Evolutionary conservation across 768 basidiomycete species (phyloP), one percentile per base, ranked within the genome.

Genomic region (Phylloporus sp.): DNA sequence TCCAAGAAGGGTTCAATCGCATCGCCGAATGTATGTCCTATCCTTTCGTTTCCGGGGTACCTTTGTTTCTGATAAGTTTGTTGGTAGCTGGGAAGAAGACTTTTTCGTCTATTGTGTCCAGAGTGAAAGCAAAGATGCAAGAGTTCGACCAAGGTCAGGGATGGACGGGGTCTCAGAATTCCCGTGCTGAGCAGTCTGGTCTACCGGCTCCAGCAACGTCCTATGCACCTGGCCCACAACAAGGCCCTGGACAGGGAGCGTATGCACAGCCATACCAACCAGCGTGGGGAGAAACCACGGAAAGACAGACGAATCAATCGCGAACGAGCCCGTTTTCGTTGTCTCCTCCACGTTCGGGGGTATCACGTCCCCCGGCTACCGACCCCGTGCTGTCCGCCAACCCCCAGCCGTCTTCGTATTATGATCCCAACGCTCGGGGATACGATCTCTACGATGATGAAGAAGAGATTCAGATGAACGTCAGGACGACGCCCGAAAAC

Each of bases 61-160:
- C n/a, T n/a, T n/a, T n/a, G n/a, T n/a, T 49, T 24, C 24, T 42
- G 22, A 43, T 7, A 6, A 31, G n/a, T 18, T n/a, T 14, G 1
- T 31, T 9, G 20, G 41, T 48, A 86, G 84, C 76, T 43, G 87
- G 89, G 4, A 90, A 86, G 70, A 86, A 82, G 67, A 90, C 88
- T 0, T 78, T 91, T 63, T 81, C 76, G 38, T 75, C 70, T 9
- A 62, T 91, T 22, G 73, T 90, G 32, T 80, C 79, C 27, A 90
- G 85, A 62, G 86, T 90, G 38, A 90, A 81, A 60, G 81, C 86
- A 6, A 91, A 90, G 75, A 80, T 90, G 48, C 83, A 86, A 57
- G 90, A 90, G 56, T 81, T 80, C 50, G 88, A 90, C 31, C 79
- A 81, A 57, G 60, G 61, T 14, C 57, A 63, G 36, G 57, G 60